Base-by-base conservation (phyloP, 2,329 filamentous ascomycete species). In the Ceratocystis lukuohia region DNA sequence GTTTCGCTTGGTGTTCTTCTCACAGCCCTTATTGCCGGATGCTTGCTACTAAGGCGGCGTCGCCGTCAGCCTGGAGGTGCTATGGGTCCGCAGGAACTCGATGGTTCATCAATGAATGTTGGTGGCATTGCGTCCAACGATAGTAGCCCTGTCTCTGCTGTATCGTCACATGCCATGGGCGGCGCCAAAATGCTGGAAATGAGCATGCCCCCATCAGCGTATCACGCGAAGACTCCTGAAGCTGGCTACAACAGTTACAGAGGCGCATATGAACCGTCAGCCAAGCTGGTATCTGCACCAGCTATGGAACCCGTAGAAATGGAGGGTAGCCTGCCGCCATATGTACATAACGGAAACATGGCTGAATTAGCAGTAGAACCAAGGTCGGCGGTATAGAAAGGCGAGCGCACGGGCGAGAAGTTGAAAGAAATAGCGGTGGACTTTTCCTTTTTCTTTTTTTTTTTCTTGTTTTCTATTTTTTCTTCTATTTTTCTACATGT, bases 251-350 rank as follows among this genome's bases (percentile, higher is more conserved):
- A 33, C 5, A 20, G 64, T 41, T 68, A 68, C 61, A 57, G 66
- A 59, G 66, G 66, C 28, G 59, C 25, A 25, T 68, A 62, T 25
- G 66, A 68, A 33, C 66, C 66, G 22, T 61, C 66, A 25, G 65
- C 57, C 63, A 64, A 68, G 33, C 61, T 68, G 59, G 59, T 59
- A 61, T 59, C 66, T 41, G 50, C 66, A 30, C 66, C 66, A 50
- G 41, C 61, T n/a, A 68, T 68, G 66, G 66, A 68, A 33, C 66
- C 66, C 8, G 66, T 68, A 22, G 66, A 68, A 22, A 68, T 68
- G 66, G 62, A 63, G 66, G 66, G 66, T 8, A 68, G 66, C 33
- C 48, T 68, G 37, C 66, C 66, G 41, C 66, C 64, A 37, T 66
- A 68, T 53, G 33, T 48, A 17, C 50, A 37, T 20, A 67, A 65